A percentile compares a stretch with the other conserved stretches of the same genome.
phyloP scores from a whole-genome alignment of 2,329 filamentous ascomycete species.

The Moelleriella libera region DNA sequence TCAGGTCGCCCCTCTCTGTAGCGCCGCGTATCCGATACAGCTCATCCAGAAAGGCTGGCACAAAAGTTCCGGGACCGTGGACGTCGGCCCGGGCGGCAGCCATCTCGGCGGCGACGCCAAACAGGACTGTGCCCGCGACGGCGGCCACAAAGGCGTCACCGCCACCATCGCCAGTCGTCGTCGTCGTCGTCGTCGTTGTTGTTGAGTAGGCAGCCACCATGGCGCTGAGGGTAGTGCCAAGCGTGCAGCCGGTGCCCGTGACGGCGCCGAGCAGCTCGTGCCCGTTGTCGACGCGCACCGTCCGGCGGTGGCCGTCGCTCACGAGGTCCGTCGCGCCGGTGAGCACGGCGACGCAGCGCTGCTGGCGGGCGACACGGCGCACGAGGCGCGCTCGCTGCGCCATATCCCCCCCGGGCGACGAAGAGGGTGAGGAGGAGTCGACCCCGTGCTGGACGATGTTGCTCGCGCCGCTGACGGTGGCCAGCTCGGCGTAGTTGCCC shows the following conservation, averaged over 20 bases:
- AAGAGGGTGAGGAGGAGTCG: constrained; percentile 52
- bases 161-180: constrained; percentile 5
- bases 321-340: constrained; percentile 69
- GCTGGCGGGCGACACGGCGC: constrained; percentile 47
- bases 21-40: constrained; percentile 35
- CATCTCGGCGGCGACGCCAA: constrained; percentile 58
- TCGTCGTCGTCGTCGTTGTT: too few relatives aligned
- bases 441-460: constrained; percentile 58
- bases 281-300: constrained; percentile 61
- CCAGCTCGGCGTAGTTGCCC: constrained; percentile 83
- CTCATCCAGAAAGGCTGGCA: constrained; percentile 72
- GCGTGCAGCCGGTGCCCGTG: constrained; percentile 72
- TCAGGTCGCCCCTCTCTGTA: constrained; percentile 29
- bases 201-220: constrained; percentile 46
- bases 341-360: constrained; percentile 66
- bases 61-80: constrained; percentile 71
- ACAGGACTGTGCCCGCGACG: constrained; percentile 61
- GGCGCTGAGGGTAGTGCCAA: constrained; percentile 70
- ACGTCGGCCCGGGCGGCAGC: constrained; percentile 53
- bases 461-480: constrained; percentile 47
- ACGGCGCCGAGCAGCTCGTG: constrained; percentile 55
- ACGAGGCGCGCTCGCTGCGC: constrained; percentile 46
- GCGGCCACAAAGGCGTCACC: constrained; percentile 58
- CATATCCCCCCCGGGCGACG: constrained; percentile 23
- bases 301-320: constrained; percentile 52